Evolutionary conservation across 495 filamentous ascomycete species (phyloP).

Genomic region (Hyaloscypha finlandica): DNA sequence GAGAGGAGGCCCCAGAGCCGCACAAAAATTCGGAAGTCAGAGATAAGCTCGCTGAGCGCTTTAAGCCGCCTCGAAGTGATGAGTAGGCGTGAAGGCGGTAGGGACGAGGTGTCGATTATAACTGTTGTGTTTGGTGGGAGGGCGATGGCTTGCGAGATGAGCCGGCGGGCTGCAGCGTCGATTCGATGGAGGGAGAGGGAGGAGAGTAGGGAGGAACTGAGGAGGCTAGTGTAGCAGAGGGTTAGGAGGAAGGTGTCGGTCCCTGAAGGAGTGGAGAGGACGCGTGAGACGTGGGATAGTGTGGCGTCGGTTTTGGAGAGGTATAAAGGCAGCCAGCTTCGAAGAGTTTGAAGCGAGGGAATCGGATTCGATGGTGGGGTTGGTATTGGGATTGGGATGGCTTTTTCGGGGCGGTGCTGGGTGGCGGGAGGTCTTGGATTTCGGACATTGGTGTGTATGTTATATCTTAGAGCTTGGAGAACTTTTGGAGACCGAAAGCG

Average conservation of each 20-base stretch:
- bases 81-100: slow-evolving; percentile 40
- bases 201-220: slow-evolving; percentile 44
- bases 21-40: slow-evolving; percentile 69
- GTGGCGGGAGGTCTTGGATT: slow-evolving; percentile 16
- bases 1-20: slow-evolving; percentile 78
- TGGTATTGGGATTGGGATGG: slow-evolving; percentile 30
- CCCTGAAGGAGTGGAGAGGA: slow-evolving; percentile 58
- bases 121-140: slow-evolving; percentile 31
- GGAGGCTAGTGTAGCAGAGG: slow-evolving; percentile 64
- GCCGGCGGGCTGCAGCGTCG: slow-evolving; percentile 5
- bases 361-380: slow-evolving; percentile 4
- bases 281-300: slow-evolving; percentile 53
- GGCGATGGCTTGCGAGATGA: slow-evolving; percentile 26
- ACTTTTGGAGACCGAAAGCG: not conserved
- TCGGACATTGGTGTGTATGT: slow-evolving; percentile 22
- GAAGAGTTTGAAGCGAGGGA: slow-evolving; percentile 27
- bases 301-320: slow-evolving; percentile 44
- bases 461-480: not conserved
- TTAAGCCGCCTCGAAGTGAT: slow-evolving; percentile 45
- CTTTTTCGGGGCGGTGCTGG: slow-evolving; percentile 22
- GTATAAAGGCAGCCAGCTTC: slow-evolving; percentile 35
- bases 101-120: slow-evolving; percentile 31
- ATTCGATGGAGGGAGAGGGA: slow-evolving; percentile 26
- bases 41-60: slow-evolving; percentile 53
- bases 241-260: slow-evolving; percentile 64